Base-by-base conservation (phyloP, 257 asterid species). In the Vinca minor region DNA sequence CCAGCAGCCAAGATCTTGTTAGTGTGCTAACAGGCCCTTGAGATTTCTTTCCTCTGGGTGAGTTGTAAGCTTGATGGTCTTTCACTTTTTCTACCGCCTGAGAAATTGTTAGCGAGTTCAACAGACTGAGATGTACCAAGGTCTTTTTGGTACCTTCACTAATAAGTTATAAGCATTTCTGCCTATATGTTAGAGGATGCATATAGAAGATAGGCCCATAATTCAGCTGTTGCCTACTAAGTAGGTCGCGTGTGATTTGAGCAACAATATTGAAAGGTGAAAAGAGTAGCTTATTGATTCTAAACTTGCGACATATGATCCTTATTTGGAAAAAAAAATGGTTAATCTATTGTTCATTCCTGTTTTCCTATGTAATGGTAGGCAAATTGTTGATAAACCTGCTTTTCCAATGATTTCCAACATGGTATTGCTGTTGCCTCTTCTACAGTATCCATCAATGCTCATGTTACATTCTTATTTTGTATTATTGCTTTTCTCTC, bases 391-490 rank as follows among this genome's bases (percentile, higher is more conserved):
- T 63, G n/a, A 12, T 9, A 45, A 28, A 57, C 7, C 29, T 26
- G 47, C 34, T 20, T 13, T 11, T 25, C 53, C 39, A 21, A 39
- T 48, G 44, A 59, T 59, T 14, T 59, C 20, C 26, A 34, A 23
- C 57, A 56, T 20, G 42, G 46, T 21, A 38, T 26, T 69, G 34
- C 57, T 31, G 35, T 26, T 38, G 32, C 31, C 10, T 26, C 2
- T 59, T 20, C 48, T 59, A 13, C 32, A 35, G 23, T 25, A 29
- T 36, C 29, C 21, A n/a, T 1, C 47, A 57, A 46, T 36, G 39
- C 52, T 14, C 21, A 4, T n/a, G 45, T 39, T 47, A n/a, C 34
- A 36, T 46, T 73, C 35, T 17, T 17, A 61, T 66, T 64, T 69
- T 2, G n/a, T 34, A 6, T 26, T 7, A 26, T 38, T 44, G 60